Conservation (phyloP, 768 basidiomycete species). For the Pleurotus djamor region DNA sequence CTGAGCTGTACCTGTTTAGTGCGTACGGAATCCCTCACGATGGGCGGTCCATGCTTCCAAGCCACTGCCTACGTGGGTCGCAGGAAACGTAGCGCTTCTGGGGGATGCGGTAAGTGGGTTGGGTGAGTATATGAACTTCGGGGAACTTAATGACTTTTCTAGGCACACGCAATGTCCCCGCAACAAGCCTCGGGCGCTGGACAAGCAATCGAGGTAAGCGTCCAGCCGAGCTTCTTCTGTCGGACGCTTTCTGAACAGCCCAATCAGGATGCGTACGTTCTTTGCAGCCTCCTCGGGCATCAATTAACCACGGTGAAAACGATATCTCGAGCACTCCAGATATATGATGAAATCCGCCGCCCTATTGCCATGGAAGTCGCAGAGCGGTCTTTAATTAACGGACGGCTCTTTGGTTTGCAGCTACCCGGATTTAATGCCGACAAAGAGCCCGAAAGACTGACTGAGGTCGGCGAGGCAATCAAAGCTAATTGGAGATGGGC, state of each 20-base stretch:
- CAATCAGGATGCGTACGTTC: slow-evolving; percentile 44
- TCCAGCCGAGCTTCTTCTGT: too few species aligned
- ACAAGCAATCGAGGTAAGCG: slow-evolving; percentile 46
- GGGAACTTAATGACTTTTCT: neutral
- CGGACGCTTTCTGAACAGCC: neutral
- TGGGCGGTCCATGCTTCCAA: slow-evolving; percentile 39
- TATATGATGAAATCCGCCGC: slow-evolving; percentile 35
- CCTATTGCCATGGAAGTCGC: slow-evolving; percentile 29
- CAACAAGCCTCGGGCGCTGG: slow-evolving; percentile 48
- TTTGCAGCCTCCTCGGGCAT: slow-evolving; percentile 40
- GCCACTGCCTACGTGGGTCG: slow-evolving; percentile 32
- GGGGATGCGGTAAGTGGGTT: slow-evolving; percentile 38
- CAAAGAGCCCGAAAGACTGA: slow-evolving; percentile 13
- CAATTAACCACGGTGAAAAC: slow-evolving; percentile 16
- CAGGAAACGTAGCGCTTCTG: slow-evolving; percentile 34
- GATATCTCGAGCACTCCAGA: slow-evolving; percentile 23
- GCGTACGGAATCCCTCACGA: slow-evolving; percentile 26
- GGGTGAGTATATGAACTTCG: neutral
- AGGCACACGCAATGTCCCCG: slow-evolving; percentile 47
- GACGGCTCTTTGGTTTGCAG: slow-evolving; percentile 23
- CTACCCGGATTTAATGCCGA: slow-evolving; percentile 16
- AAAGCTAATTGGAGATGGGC: slow-evolving; percentile 26
- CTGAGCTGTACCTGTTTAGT: slow-evolving; percentile 16
- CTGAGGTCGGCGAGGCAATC: slow-evolving; percentile 23
- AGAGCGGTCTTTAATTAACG: slow-evolving; percentile 22